Base-by-base conservation (phyloP, 208 protist genomes). In the Wallacemonas sp. region DNA sequence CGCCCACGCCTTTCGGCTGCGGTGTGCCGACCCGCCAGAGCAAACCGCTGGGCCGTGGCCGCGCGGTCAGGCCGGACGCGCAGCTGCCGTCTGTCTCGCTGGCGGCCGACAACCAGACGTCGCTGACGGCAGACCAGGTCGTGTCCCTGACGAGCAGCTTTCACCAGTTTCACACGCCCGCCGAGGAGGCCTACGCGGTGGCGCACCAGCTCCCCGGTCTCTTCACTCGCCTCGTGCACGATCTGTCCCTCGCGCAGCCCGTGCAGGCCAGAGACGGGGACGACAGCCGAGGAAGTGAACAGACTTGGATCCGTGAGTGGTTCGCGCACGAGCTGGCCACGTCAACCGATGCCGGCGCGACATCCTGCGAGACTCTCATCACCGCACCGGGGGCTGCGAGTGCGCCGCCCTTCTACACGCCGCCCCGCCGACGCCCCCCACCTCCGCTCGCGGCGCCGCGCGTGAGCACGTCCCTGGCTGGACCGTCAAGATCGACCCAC, bases 161-260 rank as follows among this genome's bases (percentile, higher is more conserved):
- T 14, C 7, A 20, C 16, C 5, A 36, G 3, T 59, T 59, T 25
- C 7, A 41, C 14, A 23, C 52, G 20, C 31, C 7, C 16, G 52
- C 7, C 18, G 52, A 59, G 25, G 52, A 59, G 31, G 32, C 52
- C 11, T 59, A 59, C 52, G 52, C 52, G 8, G 32, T 29, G 16
- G n/a, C 7, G 3, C 52, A 59, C 29, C 29, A 7, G 10, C 29
- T 59, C 4, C 52, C 52, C 8, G 31, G 3, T 20, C 52, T 59
- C 31, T 59, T 59, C 31, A 26, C 31, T 2, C 28, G n/a, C 5
- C 52, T 59, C 18, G 32, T 59, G 10, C 52, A 39, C 10, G 52
- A 59, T 7, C 18, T 42, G 26, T 59, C 52, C 8, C 16, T 31
- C 26, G 52, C 32, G 5, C 14, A 59, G 10, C 29, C 52, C 5